Base-by-base conservation (phyloP, 345 rosid genomes). In the Citrus inodora region DNA sequence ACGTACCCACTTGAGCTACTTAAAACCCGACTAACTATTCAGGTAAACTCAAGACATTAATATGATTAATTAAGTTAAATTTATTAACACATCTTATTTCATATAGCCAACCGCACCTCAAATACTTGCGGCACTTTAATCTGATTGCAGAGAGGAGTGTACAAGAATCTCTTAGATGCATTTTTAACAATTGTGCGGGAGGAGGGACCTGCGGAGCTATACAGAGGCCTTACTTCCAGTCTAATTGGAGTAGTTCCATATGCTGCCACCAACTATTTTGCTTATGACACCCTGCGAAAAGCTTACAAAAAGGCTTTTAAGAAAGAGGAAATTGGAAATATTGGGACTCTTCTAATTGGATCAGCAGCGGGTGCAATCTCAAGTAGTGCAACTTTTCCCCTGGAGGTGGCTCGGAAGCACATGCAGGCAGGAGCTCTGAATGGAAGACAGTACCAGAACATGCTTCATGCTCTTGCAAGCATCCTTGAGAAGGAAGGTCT, bases 391-490 rank as follows among this genome's bases (percentile, higher is more conserved):
- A 87, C 90, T 35, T 89, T 87, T 83, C 90, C 92, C 0, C 85
- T 89, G 22, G 90, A 89, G 81, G 92, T 87, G 35, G 90, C 88
- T 33, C 86, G 90, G 25, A 89, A 87, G 81, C 90, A 87, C 78
- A 86, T 89, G 90, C 92, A 87, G 83, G 92, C 83, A 0, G 92
- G 92, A 66, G 89, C 92, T 28, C 70, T 89, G 70, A 86, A 86
- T 8, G 92, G 92, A 61, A 81, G 90, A 74, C 83, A 82, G 66
- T 89, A 89, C 83, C 83, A 66, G 76, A 82, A 87, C 65, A 80
- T 89, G 79, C 53, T 89, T 63, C 88, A 86, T 71, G 92, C 90
- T 28, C 86, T 89, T 6, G 86, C 85, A 7, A 83, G 89, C 79
- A 89, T 89, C 59, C 83, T 87, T 2, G 88, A 86, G 78, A 79